Base-by-base conservation (phyloP, 2,329 filamentous ascomycete genomes). In the Drechslerella dactyloides region DNA sequence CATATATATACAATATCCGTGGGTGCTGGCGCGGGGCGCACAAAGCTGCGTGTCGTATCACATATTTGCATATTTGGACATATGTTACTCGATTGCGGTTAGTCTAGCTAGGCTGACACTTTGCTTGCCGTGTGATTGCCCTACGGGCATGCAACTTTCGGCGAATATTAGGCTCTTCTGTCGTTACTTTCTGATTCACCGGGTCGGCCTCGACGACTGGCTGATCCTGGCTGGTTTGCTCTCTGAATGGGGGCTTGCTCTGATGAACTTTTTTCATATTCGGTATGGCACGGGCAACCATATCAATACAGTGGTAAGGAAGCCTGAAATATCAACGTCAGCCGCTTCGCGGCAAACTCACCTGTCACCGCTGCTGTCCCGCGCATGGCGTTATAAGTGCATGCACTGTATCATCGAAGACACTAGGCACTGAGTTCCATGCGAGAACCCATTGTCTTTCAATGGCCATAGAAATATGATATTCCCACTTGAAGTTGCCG, bases 131-230 rank as follows among this genome's bases (percentile, higher is more conserved):
- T 21, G n/a, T 55, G 58, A 53, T 53, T 62, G 58, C 23, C 17
- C 30, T 46, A 54, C 33, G 27, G 56, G 11, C 66, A 53, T 37
- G 5, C 24, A n/a, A 69, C 19, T 27, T 17, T 33, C 27, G 27
- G 44, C 15, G 23, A n/a, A 17, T 33, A 21, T 37, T 53, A 76
- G 75, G 48, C 63, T 75, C 23, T 76, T 75, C 60, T 76, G 75
- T 69, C 75, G 75, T 30, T 59, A 68, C 24, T 60, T 74, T 40
- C 56, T 76, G 19, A 53, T 76, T 52, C 52, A 57, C 10, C 75
- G 59, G 2, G 42, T 75, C 17, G 75, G 75, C 7, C 23, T 64
- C 21, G 80, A 81, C 75, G 80, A 81, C 73, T 79, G 77, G 64
- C 75, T 81, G n/a, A 79, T 80, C 51, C 50, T 79, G 1, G 23